Percentiles rank a stretch among this genome's conserved stretches.
Conservation (phyloP, 495 filamentous ascomycete species). For the Neurospora pannonica region DNA sequence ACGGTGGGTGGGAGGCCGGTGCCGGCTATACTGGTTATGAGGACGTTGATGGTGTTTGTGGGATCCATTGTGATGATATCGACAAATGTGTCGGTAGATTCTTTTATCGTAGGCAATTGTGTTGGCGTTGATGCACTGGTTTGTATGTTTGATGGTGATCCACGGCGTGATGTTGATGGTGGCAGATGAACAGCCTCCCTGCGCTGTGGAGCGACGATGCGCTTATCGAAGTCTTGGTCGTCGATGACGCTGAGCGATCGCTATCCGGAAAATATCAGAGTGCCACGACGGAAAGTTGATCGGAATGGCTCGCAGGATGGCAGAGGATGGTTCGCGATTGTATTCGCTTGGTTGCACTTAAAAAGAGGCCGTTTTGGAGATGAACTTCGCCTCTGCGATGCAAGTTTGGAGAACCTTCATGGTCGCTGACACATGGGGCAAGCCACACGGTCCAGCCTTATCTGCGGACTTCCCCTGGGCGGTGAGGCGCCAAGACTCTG, state of each 20-base stretch:
- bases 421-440: neutral
- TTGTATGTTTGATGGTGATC: neutral
- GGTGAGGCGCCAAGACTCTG: neutral
- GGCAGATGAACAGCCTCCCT: neutral
- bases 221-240: neutral
- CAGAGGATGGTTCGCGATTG: neutral
- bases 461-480: neutral
- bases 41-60: constrained; percentile 57
- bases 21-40: constrained; percentile 75
- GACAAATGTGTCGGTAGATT: neutral
- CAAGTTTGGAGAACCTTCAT: neutral
- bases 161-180: neutral
- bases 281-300: neutral
- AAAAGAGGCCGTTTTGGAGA: neutral
- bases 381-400: neutral
- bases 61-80: neutral
- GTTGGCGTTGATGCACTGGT: neutral
- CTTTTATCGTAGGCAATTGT: neutral
- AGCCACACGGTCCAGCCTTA: neutral
- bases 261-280: neutral
- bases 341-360: neutral
- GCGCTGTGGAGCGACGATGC: neutral
- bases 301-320: neutral
- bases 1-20: constrained; percentile 71
- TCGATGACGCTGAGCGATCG: neutral